Evolutionary conservation across 2,329 filamentous ascomycete genomes (phyloP).

Genomic region (Epichloe sylvatica): DNA sequence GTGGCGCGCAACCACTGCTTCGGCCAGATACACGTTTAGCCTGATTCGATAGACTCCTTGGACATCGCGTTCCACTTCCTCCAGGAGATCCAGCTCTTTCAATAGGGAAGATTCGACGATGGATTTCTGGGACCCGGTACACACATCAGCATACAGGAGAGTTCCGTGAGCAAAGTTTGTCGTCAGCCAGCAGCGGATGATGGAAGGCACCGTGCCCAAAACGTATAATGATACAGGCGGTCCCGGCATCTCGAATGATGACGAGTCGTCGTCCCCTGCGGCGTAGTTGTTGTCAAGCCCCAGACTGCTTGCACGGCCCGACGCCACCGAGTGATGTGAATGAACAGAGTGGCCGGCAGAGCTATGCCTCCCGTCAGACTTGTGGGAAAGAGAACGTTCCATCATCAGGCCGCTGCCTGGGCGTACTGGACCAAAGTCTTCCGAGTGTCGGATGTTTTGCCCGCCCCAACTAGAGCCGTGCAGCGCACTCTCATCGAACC

Average conservation of each 20-base stretch:
- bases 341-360: slow-evolving; percentile 75
- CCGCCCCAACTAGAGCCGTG: slow-evolving; percentile 71
- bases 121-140: slow-evolving; percentile 81
- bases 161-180: slow-evolving; percentile 80
- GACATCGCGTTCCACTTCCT: slow-evolving; percentile 50
- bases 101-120: slow-evolving; percentile 65
- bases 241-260: slow-evolving; percentile 55
- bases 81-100: slow-evolving; percentile 55
- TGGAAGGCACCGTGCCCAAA: slow-evolving; percentile 78
- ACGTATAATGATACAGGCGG: slow-evolving; percentile 76
- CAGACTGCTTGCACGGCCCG: slow-evolving; percentile 75
- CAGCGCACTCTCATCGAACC: slow-evolving; percentile 90
- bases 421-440: slow-evolving; percentile 65
- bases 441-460: slow-evolving; percentile 66
- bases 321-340: slow-evolving; percentile 53
- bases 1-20: slow-evolving; percentile 68
- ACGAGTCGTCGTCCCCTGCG: slow-evolving; percentile 48
- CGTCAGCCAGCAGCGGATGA: slow-evolving; percentile 91
- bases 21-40: slow-evolving; percentile 75
- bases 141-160: slow-evolving; percentile 80
- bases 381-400: slow-evolving; percentile 84
- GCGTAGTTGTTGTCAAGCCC: slow-evolving; percentile 61
- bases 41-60: slow-evolving; percentile 57
- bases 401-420: slow-evolving; percentile 77
- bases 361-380: slow-evolving; percentile 88